Evolutionary conservation across 1,284 basidiomycete genomes (phyloP), one percentile per base, ranked within the genome.

Genomic region (Sphagnurus paluster): DNA sequence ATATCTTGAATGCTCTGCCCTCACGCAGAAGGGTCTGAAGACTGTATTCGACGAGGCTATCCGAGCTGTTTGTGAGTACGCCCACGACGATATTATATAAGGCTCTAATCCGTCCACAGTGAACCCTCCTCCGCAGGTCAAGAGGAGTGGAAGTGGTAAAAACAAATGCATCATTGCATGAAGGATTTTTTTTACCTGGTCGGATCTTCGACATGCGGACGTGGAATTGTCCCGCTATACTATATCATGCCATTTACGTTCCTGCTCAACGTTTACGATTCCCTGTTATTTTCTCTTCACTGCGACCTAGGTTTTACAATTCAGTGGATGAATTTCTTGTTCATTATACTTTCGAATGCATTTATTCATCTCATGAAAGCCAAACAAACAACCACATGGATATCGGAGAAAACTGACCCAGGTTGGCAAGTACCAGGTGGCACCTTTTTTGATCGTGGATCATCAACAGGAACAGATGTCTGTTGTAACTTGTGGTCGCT

Each of bases 21-120:
- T 99, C 60, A 98, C 97, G 36, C 97, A 99, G 76, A 96, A 98
- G 71, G 95, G 93, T 17, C 71, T 98, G 60, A 97, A 97, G 82
- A 93, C 87, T 37, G 94, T 98, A 35, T 98, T 98, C 66, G 95
- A 98, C 66, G 94, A 98, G 69, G 93, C 93, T 25, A 97, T 97
- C 63, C 84, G 93, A 51, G 87, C 87, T 50, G 90, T 92, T 61
- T 71, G 92, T 95, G 67, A 82, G 91, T 88, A 49, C 38, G 36
- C 14, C 24, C 10, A 7, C 14, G 14, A 37, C 25, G n/a, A 16
- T 17, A n/a, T 14, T 37, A 26, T 3, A 39, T 25, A n/a, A 36
- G 2, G 21, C 5, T 30, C 39, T 58, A 26, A 51, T 41, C 16
- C 24, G 21, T 34, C 45, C 39, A 1, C 57, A 91, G 89, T 91